Conservation (phyloP, 176 grass and related monocot species). For the Bolboschoenus planiculmis region DNA sequence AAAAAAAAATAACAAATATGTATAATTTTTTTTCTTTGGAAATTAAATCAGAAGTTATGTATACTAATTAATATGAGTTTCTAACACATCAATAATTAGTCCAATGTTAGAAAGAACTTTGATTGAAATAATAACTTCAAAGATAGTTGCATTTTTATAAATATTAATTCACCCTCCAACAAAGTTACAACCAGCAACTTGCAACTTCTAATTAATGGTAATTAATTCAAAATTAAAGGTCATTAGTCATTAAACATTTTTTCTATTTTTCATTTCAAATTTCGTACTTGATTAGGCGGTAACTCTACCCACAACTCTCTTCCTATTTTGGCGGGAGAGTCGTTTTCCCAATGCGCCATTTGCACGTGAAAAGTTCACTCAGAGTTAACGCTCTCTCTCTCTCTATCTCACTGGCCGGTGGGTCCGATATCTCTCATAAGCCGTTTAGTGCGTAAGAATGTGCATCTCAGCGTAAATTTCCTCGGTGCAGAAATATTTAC, state of each 20-base stretch:
- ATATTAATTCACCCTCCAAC: no score
- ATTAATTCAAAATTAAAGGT: neutral
- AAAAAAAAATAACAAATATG: no score
- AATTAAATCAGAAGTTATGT: no score
- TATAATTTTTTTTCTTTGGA: no score
- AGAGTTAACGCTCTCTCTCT: neutral
- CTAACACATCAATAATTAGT: no score
- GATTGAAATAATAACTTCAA: no score
- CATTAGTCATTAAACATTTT: neutral
- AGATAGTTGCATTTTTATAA: no score
- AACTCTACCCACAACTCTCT: neutral
- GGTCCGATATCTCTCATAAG: neutral
- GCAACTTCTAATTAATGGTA: no score
- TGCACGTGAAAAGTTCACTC: neutral
- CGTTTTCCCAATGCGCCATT: neutral
- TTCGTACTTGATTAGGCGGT: neutral
- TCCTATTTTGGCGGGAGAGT: constrained; percentile 16
- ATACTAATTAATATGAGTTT: no score
- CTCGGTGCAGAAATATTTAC: neutral
- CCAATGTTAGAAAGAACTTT: no score
- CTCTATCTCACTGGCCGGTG: neutral
- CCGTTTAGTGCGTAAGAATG: no score
- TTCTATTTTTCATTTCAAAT: neutral
- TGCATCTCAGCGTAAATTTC: neutral
- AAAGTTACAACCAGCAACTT: no score